These are phyloP conservation scores for Mycena capillaripes DNA, from an alignment of 768 basidiomycete genomes.

Conservation along the genomic window DNA sequence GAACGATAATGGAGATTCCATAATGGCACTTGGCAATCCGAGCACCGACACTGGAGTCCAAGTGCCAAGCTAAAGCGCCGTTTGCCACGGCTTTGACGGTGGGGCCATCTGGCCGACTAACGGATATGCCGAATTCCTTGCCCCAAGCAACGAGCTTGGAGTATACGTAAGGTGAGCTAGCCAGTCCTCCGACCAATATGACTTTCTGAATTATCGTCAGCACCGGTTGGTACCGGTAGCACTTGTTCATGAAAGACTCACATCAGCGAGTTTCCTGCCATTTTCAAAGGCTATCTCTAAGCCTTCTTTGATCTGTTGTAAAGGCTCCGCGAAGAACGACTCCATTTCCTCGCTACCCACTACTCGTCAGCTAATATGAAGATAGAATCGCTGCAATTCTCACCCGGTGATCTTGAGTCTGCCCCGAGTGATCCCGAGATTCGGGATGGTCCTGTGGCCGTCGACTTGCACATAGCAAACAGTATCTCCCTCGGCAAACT, in stretches of 20 bases:
- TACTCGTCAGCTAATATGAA: neutral
- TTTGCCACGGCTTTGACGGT: slow-evolving; percentile 46
- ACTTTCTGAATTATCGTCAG: slow-evolving; percentile 39
- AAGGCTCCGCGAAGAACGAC: slow-evolving; percentile 33
- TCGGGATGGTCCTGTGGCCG: slow-evolving; percentile 33
- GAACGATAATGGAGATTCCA: slow-evolving; percentile 32
- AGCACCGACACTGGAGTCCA: slow-evolving; percentile 40
- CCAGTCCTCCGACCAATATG: slow-evolving; percentile 47
- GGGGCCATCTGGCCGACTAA: slow-evolving; percentile 41
- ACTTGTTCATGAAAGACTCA: neutral
- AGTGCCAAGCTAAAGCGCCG: slow-evolving; percentile 47
- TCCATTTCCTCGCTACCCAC: slow-evolving; percentile 32
- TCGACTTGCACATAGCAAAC: slow-evolving; percentile 35
- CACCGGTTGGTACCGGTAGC: neutral
- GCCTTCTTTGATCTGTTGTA: slow-evolving; percentile 34
- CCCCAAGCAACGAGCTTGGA: slow-evolving; percentile 41
- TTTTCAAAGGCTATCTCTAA: slow-evolving; percentile 40
- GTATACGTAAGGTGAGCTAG: slow-evolving; percentile 45
- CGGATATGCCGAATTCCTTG: slow-evolving; percentile 34
- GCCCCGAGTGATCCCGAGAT: slow-evolving; percentile 34
- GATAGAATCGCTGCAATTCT: neutral
- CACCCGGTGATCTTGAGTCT: slow-evolving; percentile 38
- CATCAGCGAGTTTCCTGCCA: slow-evolving; percentile 34
- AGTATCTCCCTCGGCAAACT: slow-evolving; percentile 33
- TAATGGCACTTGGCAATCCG: slow-evolving; percentile 45